Conservation (phyloP, 495 filamentous ascomycete genomes). For the Lepidopterella palustris region DNA sequence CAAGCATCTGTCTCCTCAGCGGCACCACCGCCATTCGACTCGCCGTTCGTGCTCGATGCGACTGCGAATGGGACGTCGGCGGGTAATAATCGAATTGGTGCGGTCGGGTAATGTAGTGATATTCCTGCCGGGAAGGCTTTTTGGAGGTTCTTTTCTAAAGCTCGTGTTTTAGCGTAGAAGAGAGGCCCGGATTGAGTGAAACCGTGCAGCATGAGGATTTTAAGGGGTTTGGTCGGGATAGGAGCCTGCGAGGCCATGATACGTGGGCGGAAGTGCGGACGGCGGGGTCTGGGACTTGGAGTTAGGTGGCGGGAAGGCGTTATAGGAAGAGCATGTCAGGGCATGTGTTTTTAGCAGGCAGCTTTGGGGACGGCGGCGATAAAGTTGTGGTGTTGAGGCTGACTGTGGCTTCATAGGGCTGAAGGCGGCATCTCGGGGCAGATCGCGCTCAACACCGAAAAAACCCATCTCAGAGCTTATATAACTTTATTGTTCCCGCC, state of each 20-base stretch:
- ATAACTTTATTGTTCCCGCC: not conserved
- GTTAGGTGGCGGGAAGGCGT: not conserved
- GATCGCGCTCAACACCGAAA: constrained; percentile 1
- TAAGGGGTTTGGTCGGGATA: constrained; percentile 23
- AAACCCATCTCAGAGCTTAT: not conserved
- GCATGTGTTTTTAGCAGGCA: no score
- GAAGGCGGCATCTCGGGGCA: not conserved
- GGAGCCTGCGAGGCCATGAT: constrained; percentile 15
- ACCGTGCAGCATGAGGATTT: constrained; percentile 51
- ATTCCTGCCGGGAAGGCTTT: constrained; percentile 59
- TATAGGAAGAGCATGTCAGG: constrained; percentile 1
- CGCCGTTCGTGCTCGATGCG: not conserved
- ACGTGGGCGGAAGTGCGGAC: constrained; percentile 3
- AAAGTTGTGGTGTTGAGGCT: not conserved
- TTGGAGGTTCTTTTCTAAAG: constrained; percentile 69
- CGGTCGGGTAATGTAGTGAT: constrained; percentile 56
- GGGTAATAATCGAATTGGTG: constrained; percentile 53
- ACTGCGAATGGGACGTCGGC: constrained; percentile 62
- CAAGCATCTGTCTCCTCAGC: constrained; percentile 53
- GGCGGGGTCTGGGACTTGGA: not conserved
- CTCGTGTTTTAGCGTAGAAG: constrained; percentile 86
- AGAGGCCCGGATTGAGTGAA: constrained; percentile 86
- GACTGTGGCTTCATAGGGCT: not conserved
- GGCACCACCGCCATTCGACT: constrained; percentile 19
- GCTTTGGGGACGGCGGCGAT: no score